Evolutionary conservation across 176 grass and related monocot genomes (phyloP).

Genomic region (Metroxylon sagu): DNA sequence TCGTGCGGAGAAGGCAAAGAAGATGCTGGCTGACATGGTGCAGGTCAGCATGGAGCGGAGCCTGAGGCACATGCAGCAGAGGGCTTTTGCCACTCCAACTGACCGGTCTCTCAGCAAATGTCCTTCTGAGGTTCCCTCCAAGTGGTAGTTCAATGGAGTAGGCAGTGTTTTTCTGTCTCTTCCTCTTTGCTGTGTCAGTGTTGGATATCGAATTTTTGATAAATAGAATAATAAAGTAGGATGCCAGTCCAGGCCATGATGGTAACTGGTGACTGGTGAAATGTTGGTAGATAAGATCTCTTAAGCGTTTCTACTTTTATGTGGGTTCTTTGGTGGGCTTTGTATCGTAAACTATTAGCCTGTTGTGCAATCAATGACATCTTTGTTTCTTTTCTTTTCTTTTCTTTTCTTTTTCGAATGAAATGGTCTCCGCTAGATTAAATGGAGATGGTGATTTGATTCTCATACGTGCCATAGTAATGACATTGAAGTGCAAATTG

Average conservation of each 20-base stretch:
- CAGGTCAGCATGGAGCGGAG: conserved; percentile 22
- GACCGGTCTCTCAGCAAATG: background rate
- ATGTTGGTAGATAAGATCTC: conserved; percentile 15
- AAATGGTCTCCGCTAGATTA: too few relatives aligned
- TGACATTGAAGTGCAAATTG: too few relatives aligned
- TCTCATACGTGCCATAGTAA: too few relatives aligned
- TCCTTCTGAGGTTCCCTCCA: background rate
- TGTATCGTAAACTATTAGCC: too few relatives aligned
- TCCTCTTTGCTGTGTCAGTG: background rate
- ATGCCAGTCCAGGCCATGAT: conserved; percentile 41
- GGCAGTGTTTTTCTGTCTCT: background rate
- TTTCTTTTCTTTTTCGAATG: too few relatives aligned
- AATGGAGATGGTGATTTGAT: too few relatives aligned
- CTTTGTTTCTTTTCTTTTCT: too few relatives aligned
- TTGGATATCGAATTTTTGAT: background rate
- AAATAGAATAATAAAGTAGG: conserved; percentile 19
- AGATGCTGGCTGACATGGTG: conserved; percentile 21
- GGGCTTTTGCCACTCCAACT: conserved; percentile 7
- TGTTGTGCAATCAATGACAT: too few relatives aligned
- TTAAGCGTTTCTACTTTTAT: too few relatives aligned
- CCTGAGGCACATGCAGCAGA: conserved; percentile 17
- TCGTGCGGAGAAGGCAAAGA: conserved; percentile 10
- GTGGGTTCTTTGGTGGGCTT: too few relatives aligned
- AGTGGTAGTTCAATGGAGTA: conserved; percentile 16
- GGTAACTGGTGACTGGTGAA: conserved; percentile 37